phyloP scores from a whole-genome alignment of 495 filamentous ascomycete genomes.

The Viridothelium virens region DNA sequence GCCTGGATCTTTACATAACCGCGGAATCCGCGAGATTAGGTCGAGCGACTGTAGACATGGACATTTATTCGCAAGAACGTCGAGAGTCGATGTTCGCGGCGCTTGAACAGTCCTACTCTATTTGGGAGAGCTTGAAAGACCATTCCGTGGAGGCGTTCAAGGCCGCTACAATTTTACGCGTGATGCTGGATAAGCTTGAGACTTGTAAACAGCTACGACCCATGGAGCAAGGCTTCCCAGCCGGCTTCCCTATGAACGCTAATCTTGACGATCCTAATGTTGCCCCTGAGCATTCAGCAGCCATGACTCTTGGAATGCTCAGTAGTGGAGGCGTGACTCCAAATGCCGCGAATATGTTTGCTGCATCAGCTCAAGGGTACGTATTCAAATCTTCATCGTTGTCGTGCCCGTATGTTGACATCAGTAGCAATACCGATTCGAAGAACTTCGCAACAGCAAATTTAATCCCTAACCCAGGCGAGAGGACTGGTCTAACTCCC shows the following conservation, averaged over 20 bases:
- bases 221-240: slow-evolving; percentile 12
- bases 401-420: slow-evolving; percentile 16
- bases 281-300: slow-evolving; percentile 56
- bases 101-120: slow-evolving; percentile 61
- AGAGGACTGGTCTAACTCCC: slow-evolving; percentile 23
- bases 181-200: slow-evolving; percentile 73
- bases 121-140: slow-evolving; percentile 70
- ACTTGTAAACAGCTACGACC: slow-evolving; percentile 26
- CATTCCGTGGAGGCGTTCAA: slow-evolving; percentile 85
- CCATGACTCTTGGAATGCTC: slow-evolving; percentile 75
- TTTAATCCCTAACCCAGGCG: slow-evolving; percentile 31
- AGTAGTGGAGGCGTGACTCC: slow-evolving; percentile 62
- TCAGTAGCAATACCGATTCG: slow-evolving; percentile 9
- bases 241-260: slow-evolving; percentile 22
- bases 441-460: slow-evolving; percentile 34
- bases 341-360: slow-evolving; percentile 41
- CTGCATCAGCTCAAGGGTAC: slow-evolving; percentile 20
- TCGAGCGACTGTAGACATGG: slow-evolving; percentile 42
- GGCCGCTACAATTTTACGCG: slow-evolving; percentile 62
- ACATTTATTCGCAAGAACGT: slow-evolving; percentile 63
- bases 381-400: neutral
- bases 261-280: slow-evolving; percentile 29
- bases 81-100: slow-evolving; percentile 65
- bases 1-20: slow-evolving; percentile 59
- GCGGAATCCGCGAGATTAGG: slow-evolving; percentile 33